Base-by-base conservation (phyloP, 495 filamentous ascomycete genomes). In the Cercophora scortea region DNA sequence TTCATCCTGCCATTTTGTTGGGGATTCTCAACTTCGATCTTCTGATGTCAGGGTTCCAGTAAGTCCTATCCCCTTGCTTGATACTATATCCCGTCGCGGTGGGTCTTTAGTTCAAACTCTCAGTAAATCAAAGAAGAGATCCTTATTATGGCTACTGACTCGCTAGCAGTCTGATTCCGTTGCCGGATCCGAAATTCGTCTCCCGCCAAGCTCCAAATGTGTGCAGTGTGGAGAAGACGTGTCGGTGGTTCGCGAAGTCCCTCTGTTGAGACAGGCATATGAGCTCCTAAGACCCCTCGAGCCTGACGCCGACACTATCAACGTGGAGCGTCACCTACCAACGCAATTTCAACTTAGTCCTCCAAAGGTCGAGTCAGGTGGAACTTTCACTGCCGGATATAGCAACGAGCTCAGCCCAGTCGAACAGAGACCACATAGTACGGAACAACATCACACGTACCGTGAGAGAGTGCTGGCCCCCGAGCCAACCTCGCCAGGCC, bases 251-350 rank as follows among this genome's bases (percentile, higher is more conserved):
- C 62, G 66, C n/a, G 68, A 71, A 34, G 51, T 69, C 12, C 52
- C 61, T 13, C 15, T 64, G 4, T 57, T 49, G 5, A 59, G 66
- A 41, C 52, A 62, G 18, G 61, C 54, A 13, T 71, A 62, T 62
- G 68, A 71, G 9, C 53, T 62, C 0, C 50, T 71, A 1, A 61
- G 61, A 16, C 57, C 68, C 1, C 59, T 71, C 15, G 64, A 63
- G 7, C 53, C 59, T 9, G 64, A 66, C 41, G 61, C 61, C 3
- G 68, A 69, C 48, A 61, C 64, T 1, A 61, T 71, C 41, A 64
- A 66, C 45, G 56, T 69, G 32, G 66, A 71, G 49, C 49, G 68
- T 4, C 68, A 71, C 49, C 45, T 67, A 12, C 59, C 60, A 18
- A 61, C 51, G 2, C 55, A 63, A 35, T 71, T 71, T 49, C 66